A percentile compares a stretch with the other conserved stretches of the same genome.
Evolutionary conservation across 441 rosid species (phyloP).

Genomic region (Omphalea diandra): DNA sequence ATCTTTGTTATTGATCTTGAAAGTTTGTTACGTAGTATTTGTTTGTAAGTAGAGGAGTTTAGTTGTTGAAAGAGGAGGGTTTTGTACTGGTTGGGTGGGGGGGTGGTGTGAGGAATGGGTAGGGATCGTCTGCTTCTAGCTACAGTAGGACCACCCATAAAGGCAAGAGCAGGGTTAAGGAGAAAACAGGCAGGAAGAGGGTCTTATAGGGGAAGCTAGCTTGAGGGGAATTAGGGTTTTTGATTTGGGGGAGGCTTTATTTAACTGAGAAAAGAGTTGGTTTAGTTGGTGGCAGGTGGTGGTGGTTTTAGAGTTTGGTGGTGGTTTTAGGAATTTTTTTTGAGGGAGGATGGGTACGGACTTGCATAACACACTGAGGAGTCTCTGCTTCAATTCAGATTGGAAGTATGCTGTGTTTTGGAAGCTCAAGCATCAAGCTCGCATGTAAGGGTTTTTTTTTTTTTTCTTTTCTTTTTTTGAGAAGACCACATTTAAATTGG

Average conservation of each 20-base stretch:
- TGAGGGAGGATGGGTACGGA: conserved; percentile 43
- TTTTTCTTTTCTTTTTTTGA: conserved; percentile 11
- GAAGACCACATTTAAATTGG: too few species aligned
- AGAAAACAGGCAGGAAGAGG: conserved; percentile 99
- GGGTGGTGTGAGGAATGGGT: conserved; percentile 62
- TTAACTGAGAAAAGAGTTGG: conserved; percentile 28
- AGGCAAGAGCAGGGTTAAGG: conserved; percentile 82
- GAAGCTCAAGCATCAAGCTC: conserved; percentile 76
- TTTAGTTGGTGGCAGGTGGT: conserved; percentile 21
- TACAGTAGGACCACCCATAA: conserved; percentile 83
- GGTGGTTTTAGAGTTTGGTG: conserved; percentile 20
- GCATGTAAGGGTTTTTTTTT: conserved; percentile 59
- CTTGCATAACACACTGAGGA: conserved; percentile 57
- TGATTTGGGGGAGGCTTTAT: conserved; percentile 22
- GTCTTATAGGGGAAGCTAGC: conserved; percentile 90
- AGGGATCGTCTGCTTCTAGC: conserved; percentile 65
- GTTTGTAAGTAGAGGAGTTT: conserved; percentile 21
- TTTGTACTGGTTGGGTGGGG: conserved; percentile 21
- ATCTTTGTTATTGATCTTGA: conserved; percentile 17
- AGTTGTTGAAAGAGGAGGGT: conserved; percentile 6
- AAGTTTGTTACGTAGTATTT: conserved; percentile 26
- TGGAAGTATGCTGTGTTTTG: conserved; percentile 94
- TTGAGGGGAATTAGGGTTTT: conserved; percentile 30
- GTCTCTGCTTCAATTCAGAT: conserved; percentile 70
- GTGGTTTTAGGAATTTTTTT: conserved; percentile 24